Evolutionary conservation across 1,139 yeast species (phyloP).

Genomic region (Taphrina sp.): DNA sequence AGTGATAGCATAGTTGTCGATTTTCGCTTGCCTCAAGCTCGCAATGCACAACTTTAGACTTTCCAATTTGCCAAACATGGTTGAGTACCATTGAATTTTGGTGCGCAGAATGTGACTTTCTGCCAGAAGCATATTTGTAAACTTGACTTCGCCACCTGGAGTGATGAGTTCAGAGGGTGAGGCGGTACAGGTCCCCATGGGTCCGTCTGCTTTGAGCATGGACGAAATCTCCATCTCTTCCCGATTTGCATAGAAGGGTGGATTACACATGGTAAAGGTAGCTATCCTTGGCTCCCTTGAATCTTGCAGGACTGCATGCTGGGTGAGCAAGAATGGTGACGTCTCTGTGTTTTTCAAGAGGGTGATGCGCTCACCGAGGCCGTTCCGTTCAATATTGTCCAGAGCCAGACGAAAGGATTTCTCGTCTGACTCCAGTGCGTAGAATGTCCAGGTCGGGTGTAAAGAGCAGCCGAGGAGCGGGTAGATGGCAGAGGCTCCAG

Average conservation of each 20-base stretch:
- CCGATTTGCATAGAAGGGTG: conserved; percentile 48
- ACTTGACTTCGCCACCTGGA: conserved; percentile 48
- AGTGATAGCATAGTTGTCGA: conserved; percentile 37
- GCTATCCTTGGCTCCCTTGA: background rate
- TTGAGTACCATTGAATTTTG: conserved; percentile 39
- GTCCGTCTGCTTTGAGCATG: conserved; percentile 30
- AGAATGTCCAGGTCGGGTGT: conserved; percentile 37
- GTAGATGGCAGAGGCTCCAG: conserved; percentile 40
- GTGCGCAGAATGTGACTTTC: conserved; percentile 41
- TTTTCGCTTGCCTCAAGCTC: conserved; percentile 13
- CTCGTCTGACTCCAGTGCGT: conserved; percentile 40
- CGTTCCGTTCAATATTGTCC: conserved; percentile 35
- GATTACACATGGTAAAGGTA: conserved; percentile 46
- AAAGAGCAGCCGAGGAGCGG: conserved; percentile 38
- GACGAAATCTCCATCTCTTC: conserved; percentile 42
- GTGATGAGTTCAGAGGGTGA: conserved; percentile 44
- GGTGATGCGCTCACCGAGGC: conserved; percentile 34
- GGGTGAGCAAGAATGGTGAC: conserved; percentile 5
- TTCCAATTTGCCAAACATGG: conserved; percentile 39
- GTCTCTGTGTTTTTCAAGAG: conserved; percentile 10
- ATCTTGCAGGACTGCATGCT: conserved; percentile 3
- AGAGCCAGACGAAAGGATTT: conserved; percentile 35
- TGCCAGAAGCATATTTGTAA: conserved; percentile 44
- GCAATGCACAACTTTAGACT: conserved; percentile 32
- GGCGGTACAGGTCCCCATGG: conserved; percentile 39